phyloP scores from a whole-genome alignment of 2,329 filamentous ascomycete genomes.

The Apiospora koreana region DNA sequence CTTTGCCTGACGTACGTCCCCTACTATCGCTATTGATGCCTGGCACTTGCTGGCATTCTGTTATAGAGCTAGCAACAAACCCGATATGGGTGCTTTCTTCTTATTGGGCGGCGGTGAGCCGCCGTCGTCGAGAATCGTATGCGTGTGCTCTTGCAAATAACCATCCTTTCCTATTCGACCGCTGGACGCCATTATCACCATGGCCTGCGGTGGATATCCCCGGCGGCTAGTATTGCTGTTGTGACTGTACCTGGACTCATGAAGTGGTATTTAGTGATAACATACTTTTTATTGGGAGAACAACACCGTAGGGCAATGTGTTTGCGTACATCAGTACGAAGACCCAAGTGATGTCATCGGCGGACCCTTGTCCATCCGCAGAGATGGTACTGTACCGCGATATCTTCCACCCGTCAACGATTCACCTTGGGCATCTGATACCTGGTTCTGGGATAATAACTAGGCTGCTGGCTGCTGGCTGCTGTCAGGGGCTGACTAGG shows the following conservation, averaged over 20 bases:
- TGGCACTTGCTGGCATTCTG: no score
- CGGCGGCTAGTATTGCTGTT: background rate
- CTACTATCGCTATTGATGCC: background rate
- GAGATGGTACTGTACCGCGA: background rate
- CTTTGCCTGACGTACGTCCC: background rate
- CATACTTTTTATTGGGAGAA: background rate
- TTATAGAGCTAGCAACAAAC: no score
- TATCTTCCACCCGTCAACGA: background rate
- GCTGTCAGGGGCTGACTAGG: background rate
- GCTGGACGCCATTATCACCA: background rate
- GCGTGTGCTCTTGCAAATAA: background rate
- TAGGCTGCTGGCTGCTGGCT: background rate
- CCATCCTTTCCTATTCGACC: background rate
- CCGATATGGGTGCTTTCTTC: background rate
- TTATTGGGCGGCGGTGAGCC: background rate
- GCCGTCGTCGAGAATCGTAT: background rate
- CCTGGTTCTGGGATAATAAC: no score
- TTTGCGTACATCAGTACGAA: background rate
- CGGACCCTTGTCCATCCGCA: background rate
- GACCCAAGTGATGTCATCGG: background rate
- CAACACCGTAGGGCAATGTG: no score
- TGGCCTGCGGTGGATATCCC: background rate
- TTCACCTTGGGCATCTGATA: no score
- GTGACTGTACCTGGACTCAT: background rate
- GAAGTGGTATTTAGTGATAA: background rate